Base-by-base conservation (phyloP, 2,329 filamentous ascomycete species). In the Tolypocladium nubicola region DNA sequence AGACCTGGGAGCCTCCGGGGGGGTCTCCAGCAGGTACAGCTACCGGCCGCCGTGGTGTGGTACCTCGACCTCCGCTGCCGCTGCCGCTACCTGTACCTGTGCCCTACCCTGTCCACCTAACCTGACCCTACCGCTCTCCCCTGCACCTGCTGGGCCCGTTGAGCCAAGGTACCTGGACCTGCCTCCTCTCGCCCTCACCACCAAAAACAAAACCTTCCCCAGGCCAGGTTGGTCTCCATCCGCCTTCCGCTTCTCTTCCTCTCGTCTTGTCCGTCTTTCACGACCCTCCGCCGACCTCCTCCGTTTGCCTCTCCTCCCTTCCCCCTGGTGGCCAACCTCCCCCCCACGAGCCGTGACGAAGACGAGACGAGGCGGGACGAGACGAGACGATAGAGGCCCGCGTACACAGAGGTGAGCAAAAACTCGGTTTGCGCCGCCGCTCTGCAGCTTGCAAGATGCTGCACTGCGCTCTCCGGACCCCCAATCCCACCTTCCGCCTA, bases 281-380 rank as follows among this genome's bases (percentile, higher is more conserved):
- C 65, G 67, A 68, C 66, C 66, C 62, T 65, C 62, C 16, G 61
- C 67, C 68, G 69, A 70, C 67, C 67, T 68, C 68, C 65, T 68
- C 65, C 63, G 56, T 63, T 64, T 62, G 52, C 47, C 54, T 56
- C 56, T 52, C 67, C 64, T 67, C 64, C 50, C 37, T 40, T 53
- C 61, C 64, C 61, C 60, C 64, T 67, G 65, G 65, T 64, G 67
- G 66, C 50, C 56, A 45, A 13, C 33, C 50, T 38, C 41, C 43
- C 30, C 55, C 54, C 39, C 56, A 54, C 43, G 38, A 26, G 39
- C 23, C 41, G 37, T 54, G 30, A 39, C 41, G 38, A 57, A 52
- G 37, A 40, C 53, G 58, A 59, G 57, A 59, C 55, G 56, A 58
- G 38, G 56, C 50, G 54, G 53, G 49, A 56, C 53, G 55, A 41